These are phyloP conservation scores for Candida succiphila DNA, from an alignment of 805 yeast genomes.

Conservation along the genomic window DNA sequence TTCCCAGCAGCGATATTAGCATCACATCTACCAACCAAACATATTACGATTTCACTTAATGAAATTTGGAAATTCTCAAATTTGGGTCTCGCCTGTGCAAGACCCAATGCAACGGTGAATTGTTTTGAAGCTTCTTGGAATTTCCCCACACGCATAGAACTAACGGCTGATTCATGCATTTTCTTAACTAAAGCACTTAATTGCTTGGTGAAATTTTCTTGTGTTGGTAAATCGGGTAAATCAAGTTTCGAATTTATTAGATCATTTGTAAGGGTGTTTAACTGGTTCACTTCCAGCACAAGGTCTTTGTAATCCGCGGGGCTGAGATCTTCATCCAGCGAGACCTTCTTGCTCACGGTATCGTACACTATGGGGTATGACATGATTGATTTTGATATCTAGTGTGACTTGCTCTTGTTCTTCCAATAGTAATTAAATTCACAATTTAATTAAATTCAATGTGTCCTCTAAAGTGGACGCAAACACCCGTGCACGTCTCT, in stretches of 20 bases:
- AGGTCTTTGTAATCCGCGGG: slow-evolving; percentile 12
- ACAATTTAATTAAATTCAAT: too few relatives aligned
- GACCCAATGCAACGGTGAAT: slow-evolving; percentile 55
- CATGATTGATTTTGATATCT: neutral
- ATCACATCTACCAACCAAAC: slow-evolving; percentile 64
- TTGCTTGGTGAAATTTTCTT: slow-evolving; percentile 45
- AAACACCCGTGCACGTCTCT: too few relatives aligned
- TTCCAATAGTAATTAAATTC: too few relatives aligned
- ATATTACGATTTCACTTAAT: slow-evolving; percentile 54
- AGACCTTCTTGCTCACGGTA: slow-evolving; percentile 17
- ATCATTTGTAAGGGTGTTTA: slow-evolving; percentile 28
- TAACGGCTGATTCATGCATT: slow-evolving; percentile 55
- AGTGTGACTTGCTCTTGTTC: too few relatives aligned
- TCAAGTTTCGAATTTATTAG: slow-evolving; percentile 33
- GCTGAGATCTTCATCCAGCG: slow-evolving; percentile 12
- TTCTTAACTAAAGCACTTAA: slow-evolving; percentile 51
- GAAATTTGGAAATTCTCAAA: slow-evolving; percentile 70
- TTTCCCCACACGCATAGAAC: slow-evolving; percentile 43
- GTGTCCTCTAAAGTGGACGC: too few relatives aligned
- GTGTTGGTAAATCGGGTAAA: slow-evolving; percentile 45
- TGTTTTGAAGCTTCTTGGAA: slow-evolving; percentile 54
- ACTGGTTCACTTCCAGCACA: slow-evolving; percentile 21
- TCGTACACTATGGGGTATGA: slow-evolving; percentile 22
- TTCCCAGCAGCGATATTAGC: slow-evolving; percentile 47
- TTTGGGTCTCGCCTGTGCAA: slow-evolving; percentile 57